Base-by-base conservation (phyloP, 106 monocot species). In the Acorus calamus region DNA sequence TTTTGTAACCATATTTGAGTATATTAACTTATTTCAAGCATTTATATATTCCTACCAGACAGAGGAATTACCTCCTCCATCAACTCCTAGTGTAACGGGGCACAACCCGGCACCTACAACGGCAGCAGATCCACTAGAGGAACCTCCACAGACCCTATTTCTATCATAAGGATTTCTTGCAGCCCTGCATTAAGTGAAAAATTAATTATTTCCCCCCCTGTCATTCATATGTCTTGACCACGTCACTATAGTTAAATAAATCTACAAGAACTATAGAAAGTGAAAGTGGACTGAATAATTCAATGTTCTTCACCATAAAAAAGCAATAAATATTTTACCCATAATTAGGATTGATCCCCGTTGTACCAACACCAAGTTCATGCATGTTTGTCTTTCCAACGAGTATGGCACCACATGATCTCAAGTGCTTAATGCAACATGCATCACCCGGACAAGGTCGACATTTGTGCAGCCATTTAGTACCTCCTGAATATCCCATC, bases 321-420 rank as follows among this genome's bases (percentile, higher is more conserved):
- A 41, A 41, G 3, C 10, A 9, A 54, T 8, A 28, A 8, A 2
- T 0, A 28, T 52, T 63, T 4, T 74, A 91, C 86, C 86, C 93
- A 70, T 89, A 84, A 68, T 93, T 86, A 74, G 93, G 93, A 75
- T 93, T 93, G 48, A 93, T 89, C 42, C 93, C 93, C 44, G 89
- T 93, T 52, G 83, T 81, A 53, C 93, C 93, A n/a, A 81, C 85
- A 3, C 93, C 93, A 57, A 93, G 80, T 64, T 93, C 93, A 68
- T 93, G 93, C 93, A 93, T 93, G 57, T 93, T 93, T 7, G 89
- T 89, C 77, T 93, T 93, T 43, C 93, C 93, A 41, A 89, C 86
- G 52, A 93, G 70, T 67, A 93, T 79, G 53, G 89, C 93, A 66
- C 93, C 93, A 75, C 93, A 93, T 49, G 74, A 76, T 56, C 93